A percentile compares a stretch with the other conserved stretches of the same genome.
Evolutionary conservation across 306 rosid genomes (phyloP).

Genomic region (Amphicarpaea edgeworthii): DNA sequence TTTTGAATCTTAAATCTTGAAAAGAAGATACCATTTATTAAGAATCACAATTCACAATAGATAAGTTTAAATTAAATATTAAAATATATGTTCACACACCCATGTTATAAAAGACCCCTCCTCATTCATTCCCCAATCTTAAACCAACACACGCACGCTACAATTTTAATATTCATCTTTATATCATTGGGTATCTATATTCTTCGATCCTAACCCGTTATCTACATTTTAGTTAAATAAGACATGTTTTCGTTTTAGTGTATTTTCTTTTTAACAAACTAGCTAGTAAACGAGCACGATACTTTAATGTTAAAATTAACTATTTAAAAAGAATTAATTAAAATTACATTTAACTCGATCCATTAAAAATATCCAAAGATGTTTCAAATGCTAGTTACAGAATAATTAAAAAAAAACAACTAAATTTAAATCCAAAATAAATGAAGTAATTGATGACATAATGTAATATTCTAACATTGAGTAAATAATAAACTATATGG

Average conservation of each 20-base stretch:
- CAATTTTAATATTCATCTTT: neutral
- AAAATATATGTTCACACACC: neutral
- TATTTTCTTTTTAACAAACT: neutral
- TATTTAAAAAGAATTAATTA: neutral
- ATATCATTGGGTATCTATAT: neutral
- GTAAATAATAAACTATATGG: neutral
- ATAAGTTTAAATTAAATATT: neutral
- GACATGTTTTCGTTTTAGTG: neutral
- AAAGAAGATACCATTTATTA: too few relatives aligned
- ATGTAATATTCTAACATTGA: neutral
- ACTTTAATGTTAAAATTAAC: neutral
- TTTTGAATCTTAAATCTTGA: neutral
- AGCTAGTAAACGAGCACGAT: neutral
- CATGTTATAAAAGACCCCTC: neutral
- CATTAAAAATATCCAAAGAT: neutral
- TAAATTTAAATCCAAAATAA: neutral
- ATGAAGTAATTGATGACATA: neutral
- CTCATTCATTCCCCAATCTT: neutral
- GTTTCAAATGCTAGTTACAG: neutral
- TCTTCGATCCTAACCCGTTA: neutral
- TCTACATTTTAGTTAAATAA: neutral
- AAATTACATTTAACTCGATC: neutral
- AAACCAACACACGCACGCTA: neutral
- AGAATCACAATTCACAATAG: neutral
- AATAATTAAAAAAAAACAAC: neutral